Base-by-base conservation (phyloP, 169 alveolate genomes). In the Toxoplasma gondii region DNA sequence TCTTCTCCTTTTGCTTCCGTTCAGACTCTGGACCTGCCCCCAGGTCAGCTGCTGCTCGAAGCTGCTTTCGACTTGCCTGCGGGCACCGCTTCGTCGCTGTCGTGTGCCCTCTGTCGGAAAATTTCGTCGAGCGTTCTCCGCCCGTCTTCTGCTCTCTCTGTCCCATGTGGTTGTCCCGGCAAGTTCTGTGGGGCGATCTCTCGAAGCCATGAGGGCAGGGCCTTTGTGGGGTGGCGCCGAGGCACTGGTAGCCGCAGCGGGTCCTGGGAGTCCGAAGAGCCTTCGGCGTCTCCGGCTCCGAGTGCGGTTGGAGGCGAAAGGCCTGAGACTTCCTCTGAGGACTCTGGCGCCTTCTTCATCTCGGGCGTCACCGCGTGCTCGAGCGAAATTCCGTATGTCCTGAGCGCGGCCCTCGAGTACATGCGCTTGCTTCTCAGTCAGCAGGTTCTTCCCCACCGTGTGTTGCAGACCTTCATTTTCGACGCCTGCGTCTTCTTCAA, bases 361-460 rank as follows among this genome's bases (percentile, higher is more conserved):
- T 16, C 31, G 41, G 19, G 44, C 19, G 17, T n/a, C 74, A 39
- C n/a, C 67, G 43, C 74, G 74, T 4, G 36, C 43, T 17, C 67
- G 93, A 41, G 64, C 64, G 74, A 24, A 17, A 44, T 41, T 38
- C 95, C 97, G 27, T 94, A 90, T 49, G 31, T 95, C 22, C 80
- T 95, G 45, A 45, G 83, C 19, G 93, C 91, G 29, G 96, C 92
- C 34, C 78, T 92, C 36, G 91, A 91, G 94, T 95, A 95, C 80
- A 88, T 93, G 49, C 86, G 93, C 67, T 64, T 92, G 45, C 94
- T 95, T 39, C 93, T 95, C 83, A 82, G 84, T 34, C 94, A 93
- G 58, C 97, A 95, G 88, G 78, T 95, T 9, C 83, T 95, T 91
- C 97, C 97, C 10, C 97, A 95, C 88, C 88, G 92, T 31, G 83